Base-by-base conservation (phyloP, 1,139 yeast species). In the Scheffersomyces titani region DNA sequence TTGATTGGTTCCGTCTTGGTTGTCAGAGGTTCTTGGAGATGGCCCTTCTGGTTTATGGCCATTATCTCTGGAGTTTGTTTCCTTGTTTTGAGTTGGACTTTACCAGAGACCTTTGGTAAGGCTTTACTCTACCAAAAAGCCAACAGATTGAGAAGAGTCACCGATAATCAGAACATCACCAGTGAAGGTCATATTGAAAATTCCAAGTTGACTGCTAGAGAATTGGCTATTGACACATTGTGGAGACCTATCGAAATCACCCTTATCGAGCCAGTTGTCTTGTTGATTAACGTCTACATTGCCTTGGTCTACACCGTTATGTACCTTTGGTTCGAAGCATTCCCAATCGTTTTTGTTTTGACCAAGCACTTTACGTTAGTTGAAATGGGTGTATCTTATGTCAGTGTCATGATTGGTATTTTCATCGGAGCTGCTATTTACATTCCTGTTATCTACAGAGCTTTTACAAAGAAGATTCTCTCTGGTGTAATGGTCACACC, bases 271-370 rank as follows among this genome's bases (percentile, higher is more conserved):
- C 65, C 65, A 1, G 64, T 61, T 11, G 64, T 62, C 20, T 51
- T 62, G 30, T 52, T 59, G 52, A 57, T 61, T 54, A 60, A 60
- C 54, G 16, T 62, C 20, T 62, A 62, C 60, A 55, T 61, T 56
- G 61, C 62, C 11, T 53, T 62, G 24, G 55, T 61, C 20, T 62
- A 61, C 57, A 59, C 63, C 18, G 56, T 61, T 53, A 54, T 60
- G 57, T 62, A 61, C 60, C 51, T 61, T 51, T 62, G 64, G 64
- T 61, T 62, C 50, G 64, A 61, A 54, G 65, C 63, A 1, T 62
- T 60, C 59, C 65, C 65, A 5, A 57, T 62, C 22, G 61, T 62
- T 22, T 62, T 62, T 46, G 36, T 44, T 30, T 56, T 57, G 19
- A 47, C 55, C 44, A 55, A 59, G 51, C 55, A 56, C 51, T 62